phyloP scores from a whole-genome alignment of 805 yeast genomes.

The Vanderwaltozyma verrucispora region DNA sequence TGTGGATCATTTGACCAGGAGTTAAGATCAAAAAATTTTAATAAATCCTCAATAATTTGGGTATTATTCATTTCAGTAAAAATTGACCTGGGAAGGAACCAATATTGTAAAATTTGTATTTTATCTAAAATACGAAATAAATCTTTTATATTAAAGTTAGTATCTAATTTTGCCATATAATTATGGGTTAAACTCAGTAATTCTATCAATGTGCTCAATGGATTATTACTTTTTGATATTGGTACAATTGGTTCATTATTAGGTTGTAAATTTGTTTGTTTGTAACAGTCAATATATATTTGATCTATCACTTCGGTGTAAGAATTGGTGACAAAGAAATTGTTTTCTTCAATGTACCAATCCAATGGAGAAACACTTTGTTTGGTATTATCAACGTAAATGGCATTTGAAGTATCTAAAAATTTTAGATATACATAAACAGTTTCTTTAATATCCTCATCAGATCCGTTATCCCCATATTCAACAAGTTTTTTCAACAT shows the following conservation, averaged over 20 bases:
- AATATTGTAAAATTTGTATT: neutral
- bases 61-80: neutral
- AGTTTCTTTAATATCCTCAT: slow-evolving; percentile 7
- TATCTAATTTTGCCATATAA: neutral
- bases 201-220: neutral
- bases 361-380: slow-evolving; percentile 2
- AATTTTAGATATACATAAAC: slow-evolving; percentile 8
- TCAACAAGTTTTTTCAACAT: slow-evolving; percentile 5
- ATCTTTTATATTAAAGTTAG: neutral
- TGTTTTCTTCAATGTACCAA: slow-evolving; percentile 3
- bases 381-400: neutral
- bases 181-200: neutral
- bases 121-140: neutral
- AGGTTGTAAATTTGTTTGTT: neutral
- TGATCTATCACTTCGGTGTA: neutral
- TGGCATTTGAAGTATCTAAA: slow-evolving; percentile 4
- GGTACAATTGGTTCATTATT: neutral
- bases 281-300: neutral
- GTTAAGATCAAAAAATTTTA: neutral
- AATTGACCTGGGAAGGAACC: neutral
- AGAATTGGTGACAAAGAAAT: neutral
- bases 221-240: neutral
- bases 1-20: slow-evolving; percentile 2
- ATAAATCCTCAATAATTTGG: neutral
- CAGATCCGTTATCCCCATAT: slow-evolving; percentile 3